Conservation (phyloP, 345 rosid genomes). For the Brassica napus region Da-Ae NC_063445.1:24337001-24337500, state of each 20-base stretch:
- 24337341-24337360: neutral
- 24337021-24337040: conserved; percentile 59
- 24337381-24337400: neutral
- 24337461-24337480: neutral
- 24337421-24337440: neutral
- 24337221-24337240: neutral
- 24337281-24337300: neutral
- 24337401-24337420: neutral
- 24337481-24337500: conserved; percentile 15
- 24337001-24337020: conserved; percentile 69
- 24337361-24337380: too few species aligned
- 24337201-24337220: conserved; percentile 3
- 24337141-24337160: neutral
- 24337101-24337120: conserved; percentile 67
- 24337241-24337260: conserved; percentile 98
- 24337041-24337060: conserved; percentile 87
- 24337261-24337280: conserved; percentile 83
- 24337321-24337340: neutral
- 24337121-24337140: neutral
- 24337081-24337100: conserved; percentile 97
- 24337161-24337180: neutral
- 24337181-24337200: neutral
- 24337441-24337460: conserved; percentile 5
- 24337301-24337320: neutral
- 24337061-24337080: conserved; percentile 87